phyloP scores from a whole-genome alignment of 345 rosid species.

The Rhodamnia rubescens region DNA sequence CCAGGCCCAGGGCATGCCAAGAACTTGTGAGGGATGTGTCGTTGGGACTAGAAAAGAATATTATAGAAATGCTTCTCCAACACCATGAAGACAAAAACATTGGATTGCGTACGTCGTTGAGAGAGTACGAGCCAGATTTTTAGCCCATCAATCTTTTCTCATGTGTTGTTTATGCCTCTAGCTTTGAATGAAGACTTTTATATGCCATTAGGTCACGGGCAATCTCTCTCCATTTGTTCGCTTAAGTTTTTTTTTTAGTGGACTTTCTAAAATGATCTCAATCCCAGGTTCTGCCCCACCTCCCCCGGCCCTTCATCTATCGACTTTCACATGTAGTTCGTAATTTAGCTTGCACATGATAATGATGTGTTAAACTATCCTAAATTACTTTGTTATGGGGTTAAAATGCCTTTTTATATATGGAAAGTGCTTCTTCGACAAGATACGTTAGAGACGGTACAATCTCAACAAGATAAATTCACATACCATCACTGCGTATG shows the following conservation, averaged over 20 bases:
- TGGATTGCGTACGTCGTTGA: not conserved
- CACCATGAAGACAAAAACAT: not conserved
- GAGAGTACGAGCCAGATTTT: not conserved
- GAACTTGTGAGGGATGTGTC: not conserved
- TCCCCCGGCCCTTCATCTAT: rapidly evolving
- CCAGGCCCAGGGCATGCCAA: not conserved
- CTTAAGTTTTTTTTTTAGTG: not conserved
- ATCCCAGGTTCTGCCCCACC: not conserved
- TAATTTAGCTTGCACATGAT: not conserved
- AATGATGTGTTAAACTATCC: not conserved
- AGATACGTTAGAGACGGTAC: too few relatives aligned
- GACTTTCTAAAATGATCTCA: not conserved
- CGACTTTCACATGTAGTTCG: not conserved
- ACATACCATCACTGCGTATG: too few relatives aligned
- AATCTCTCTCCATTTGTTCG: not conserved
- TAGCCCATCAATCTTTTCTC: not conserved
- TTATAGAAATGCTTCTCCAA: not conserved
- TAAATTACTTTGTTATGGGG: not conserved
- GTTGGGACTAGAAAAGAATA: not conserved
- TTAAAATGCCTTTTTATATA: not conserved
- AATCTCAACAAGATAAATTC: too few relatives aligned
- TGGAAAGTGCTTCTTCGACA: too few relatives aligned
- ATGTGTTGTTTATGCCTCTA: not conserved
- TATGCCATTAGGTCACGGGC: not conserved
- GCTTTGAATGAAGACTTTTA: not conserved